Conservation (phyloP, 2,329 filamentous ascomycete species). For the Raffaelea arxii region DNA sequence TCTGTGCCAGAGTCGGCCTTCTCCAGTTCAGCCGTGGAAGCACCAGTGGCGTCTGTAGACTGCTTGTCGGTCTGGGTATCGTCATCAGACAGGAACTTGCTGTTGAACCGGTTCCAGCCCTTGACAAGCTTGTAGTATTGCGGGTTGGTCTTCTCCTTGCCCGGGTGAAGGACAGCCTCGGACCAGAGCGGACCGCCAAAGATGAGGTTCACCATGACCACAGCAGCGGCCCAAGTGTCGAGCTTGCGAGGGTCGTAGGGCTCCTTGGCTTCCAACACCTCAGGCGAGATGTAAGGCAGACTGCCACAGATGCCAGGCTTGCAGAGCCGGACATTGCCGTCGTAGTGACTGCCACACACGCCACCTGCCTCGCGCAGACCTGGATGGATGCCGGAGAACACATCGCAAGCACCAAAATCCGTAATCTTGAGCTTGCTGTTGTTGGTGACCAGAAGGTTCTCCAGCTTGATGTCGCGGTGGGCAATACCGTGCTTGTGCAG, state of each 20-base stretch:
- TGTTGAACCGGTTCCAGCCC: slow-evolving; percentile 54
- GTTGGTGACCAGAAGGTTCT: slow-evolving; percentile 71
- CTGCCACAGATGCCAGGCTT: slow-evolving; percentile 76
- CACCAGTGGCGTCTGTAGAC: slow-evolving; percentile 30
- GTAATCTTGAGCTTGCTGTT: slow-evolving; percentile 82
- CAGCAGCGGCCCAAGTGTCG: slow-evolving; percentile 78
- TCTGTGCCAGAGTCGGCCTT: slow-evolving; percentile 3
- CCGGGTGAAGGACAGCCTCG: slow-evolving; percentile 48
- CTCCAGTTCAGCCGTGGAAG: slow-evolving; percentile 25
- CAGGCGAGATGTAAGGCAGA: slow-evolving; percentile 77
- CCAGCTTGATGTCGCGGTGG: slow-evolving; percentile 83
- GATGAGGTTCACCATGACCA: slow-evolving; percentile 71
- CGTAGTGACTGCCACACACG: slow-evolving; percentile 65
- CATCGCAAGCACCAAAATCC: slow-evolving; percentile 83
- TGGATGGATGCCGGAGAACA: slow-evolving; percentile 74
- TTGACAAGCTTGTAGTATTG: slow-evolving; percentile 55
- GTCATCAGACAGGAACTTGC: too few species aligned
- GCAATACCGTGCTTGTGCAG: slow-evolving; percentile 77
- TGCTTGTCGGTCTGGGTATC: slow-evolving; percentile 30
- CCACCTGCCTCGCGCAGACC: slow-evolving; percentile 64
- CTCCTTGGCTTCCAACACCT: slow-evolving; percentile 61
- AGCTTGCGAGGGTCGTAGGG: slow-evolving; percentile 65
- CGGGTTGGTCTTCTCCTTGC: slow-evolving; percentile 28
- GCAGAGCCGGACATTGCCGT: slow-evolving; percentile 58
- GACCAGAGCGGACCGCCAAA: slow-evolving; percentile 68